Percentiles rank a stretch among this genome's conserved stretches.
phyloP scores from a whole-genome alignment of 495 filamentous ascomycete species.

The Thermochaetoides thermophila region DNA sequence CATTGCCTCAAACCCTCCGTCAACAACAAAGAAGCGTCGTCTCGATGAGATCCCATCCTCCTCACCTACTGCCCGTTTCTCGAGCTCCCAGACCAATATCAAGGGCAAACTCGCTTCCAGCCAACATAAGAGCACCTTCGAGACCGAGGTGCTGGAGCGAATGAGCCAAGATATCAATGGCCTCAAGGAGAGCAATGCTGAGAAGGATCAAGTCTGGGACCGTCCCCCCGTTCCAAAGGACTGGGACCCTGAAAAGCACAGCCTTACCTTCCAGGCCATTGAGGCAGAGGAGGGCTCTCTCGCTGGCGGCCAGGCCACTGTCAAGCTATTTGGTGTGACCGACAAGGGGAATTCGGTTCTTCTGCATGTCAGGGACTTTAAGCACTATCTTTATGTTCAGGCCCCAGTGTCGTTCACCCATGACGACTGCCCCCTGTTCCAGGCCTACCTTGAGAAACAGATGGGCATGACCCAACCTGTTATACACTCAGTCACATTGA shows the following conservation, averaged over 20 bases:
- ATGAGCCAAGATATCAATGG: slow-evolving; percentile 81
- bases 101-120: slow-evolving; percentile 56
- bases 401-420: slow-evolving; percentile 70
- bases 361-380: slow-evolving; percentile 88
- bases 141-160: slow-evolving; percentile 85
- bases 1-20: slow-evolving; percentile 25
- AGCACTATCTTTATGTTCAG: slow-evolving; percentile 89
- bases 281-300: slow-evolving; percentile 82
- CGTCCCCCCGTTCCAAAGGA: slow-evolving; percentile 52
- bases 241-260: slow-evolving; percentile 58
- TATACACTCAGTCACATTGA: slow-evolving; percentile 56
- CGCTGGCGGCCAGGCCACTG: slow-evolving; percentile 50
- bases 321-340: slow-evolving; percentile 96
- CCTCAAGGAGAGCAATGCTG: slow-evolving; percentile 69
- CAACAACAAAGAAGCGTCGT: slow-evolving; percentile 57
- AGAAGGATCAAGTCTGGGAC: slow-evolving; percentile 90
- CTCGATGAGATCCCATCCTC: slow-evolving; percentile 44
- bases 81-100: slow-evolving; percentile 41
- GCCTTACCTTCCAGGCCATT: slow-evolving; percentile 83
- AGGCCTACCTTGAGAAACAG: slow-evolving; percentile 59
- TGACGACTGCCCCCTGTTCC: slow-evolving; percentile 61
- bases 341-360: slow-evolving; percentile 86
- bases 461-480: slow-evolving; percentile 45
- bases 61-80: slow-evolving; percentile 36
- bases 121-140: slow-evolving; percentile 83